Evolutionary conservation across 257 asterid species (phyloP).

Genomic region (Datura wrightii): DNA sequence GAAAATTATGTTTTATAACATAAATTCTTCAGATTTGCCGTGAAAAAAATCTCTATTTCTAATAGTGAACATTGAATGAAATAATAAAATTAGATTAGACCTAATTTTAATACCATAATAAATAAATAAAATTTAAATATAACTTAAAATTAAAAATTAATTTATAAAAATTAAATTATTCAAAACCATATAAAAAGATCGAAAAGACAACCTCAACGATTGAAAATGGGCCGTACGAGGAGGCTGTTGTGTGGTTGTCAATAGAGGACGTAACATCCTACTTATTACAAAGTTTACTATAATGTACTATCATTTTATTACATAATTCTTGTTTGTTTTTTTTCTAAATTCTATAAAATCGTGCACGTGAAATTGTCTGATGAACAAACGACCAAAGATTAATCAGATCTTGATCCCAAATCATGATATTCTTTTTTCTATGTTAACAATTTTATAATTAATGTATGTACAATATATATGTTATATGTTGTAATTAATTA

Average conservation of each 20-base stretch:
- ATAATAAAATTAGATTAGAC: too few relatives aligned
- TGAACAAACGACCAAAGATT: slow-evolving; percentile 32
- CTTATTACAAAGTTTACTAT: slow-evolving; percentile 16
- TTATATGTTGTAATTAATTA: background rate
- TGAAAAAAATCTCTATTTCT: too few relatives aligned
- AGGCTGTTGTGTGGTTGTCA: background rate
- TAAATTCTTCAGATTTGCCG: too few relatives aligned
- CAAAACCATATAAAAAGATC: too few relatives aligned
- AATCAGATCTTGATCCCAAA: background rate
- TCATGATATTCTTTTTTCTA: background rate
- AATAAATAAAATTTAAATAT: too few relatives aligned
- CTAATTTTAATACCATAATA: too few relatives aligned
- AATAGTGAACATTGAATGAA: too few relatives aligned
- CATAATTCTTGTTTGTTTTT: background rate
- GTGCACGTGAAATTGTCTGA: slow-evolving; percentile 35
- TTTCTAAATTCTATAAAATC: background rate
- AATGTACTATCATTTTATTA: background rate
- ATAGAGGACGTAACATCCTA: background rate
- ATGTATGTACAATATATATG: too few relatives aligned
- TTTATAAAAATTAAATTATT: too few relatives aligned
- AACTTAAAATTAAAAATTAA: too few relatives aligned
- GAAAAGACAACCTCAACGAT: background rate
- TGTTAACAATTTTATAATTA: too few relatives aligned
- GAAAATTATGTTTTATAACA: too few relatives aligned
- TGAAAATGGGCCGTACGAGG: background rate